phyloP scores from a whole-genome alignment of 192 early-diverging fungal species.

The Podila clonocystis region DNA sequence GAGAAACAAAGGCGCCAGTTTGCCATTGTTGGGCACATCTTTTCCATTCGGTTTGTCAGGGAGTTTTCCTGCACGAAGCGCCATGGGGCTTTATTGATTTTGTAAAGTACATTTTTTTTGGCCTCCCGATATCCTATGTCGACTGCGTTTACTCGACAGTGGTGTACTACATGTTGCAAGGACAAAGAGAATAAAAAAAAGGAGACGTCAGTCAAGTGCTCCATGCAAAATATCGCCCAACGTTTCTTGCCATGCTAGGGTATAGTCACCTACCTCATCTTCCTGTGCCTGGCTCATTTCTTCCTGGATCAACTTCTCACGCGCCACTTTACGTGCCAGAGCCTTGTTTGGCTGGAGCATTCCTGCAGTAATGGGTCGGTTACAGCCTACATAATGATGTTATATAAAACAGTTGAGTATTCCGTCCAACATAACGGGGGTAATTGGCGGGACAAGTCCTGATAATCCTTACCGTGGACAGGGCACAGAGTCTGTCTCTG shows the following conservation, averaged over 20 bases:
- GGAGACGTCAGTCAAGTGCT: neutral
- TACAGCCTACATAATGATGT: slow-evolving; percentile 44
- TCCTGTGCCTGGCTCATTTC: slow-evolving; percentile 22
- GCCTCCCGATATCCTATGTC: neutral
- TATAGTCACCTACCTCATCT: slow-evolving; percentile 18
- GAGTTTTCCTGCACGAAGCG: no score
- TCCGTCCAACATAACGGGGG: slow-evolving; percentile 2
- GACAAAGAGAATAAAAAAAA: neutral
- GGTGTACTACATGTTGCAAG: slow-evolving; percentile 14
- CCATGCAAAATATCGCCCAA: neutral
- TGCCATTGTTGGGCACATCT: no score
- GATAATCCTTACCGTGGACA: slow-evolving; percentile 24
- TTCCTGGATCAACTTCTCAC: slow-evolving; percentile 41
- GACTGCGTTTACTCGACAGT: slow-evolving; percentile 19
- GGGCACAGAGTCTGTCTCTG: slow-evolving; percentile 12
- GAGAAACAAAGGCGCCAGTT: no score
- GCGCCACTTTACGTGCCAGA: slow-evolving; percentile 58
- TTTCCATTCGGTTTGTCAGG: no score
- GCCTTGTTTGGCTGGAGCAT: slow-evolving; percentile 56
- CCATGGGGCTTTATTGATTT: neutral
- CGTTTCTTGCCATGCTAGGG: neutral
- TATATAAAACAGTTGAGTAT: neutral
- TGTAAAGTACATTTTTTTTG: neutral
- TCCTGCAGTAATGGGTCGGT: slow-evolving; percentile 20
- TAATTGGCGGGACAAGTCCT: neutral